Base-by-base conservation (phyloP, 2,329 filamentous ascomycete genomes). In the Neonectria hederae region DNA sequence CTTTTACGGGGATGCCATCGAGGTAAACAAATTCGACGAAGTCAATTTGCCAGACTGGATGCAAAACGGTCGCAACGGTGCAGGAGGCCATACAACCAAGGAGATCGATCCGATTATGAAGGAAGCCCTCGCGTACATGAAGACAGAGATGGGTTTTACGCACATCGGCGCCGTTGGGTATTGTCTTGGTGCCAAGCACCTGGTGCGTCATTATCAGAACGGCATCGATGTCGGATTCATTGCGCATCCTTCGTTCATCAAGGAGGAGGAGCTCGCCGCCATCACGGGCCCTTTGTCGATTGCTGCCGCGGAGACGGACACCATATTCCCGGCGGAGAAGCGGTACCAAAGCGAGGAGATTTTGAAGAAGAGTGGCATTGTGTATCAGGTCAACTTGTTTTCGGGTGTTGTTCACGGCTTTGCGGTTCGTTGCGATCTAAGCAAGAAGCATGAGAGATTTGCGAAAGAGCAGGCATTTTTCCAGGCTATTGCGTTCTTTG, bases 381-480 rank as follows among this genome's bases (percentile, higher is more conserved):
- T 87, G 22, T 96, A 92, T 80, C 92, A 97, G 81, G 90, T 96
- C 76, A 92, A 86, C 77, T 82, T 97, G 7, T 96, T 87, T 83
- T 88, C 87, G 2, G 87, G 87, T 53, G 89, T 92, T 32, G 78
- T 79, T 56, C 93, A 97, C 77, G 93, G 93, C 0, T 97, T 96
- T 73, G 84, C 89, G 7, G 89, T 94, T 2, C 87, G 92, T 58
- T 84, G 83, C 35, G 91, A 96, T 75, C 74, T 66, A 83, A 89
- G 67, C 83, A 28, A 62, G 13, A 84, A 84, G 76, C 68, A 81
- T 45, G 77, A 86, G 73, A 88, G 86, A 77, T 95, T 86, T 71
- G 90, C 91, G 42, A 94, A 93, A 84, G 92, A 97, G 80, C 88
- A 91, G 79, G 92, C 93, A 5, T 96, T 96, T 76, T 74, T 84